Base-by-base conservation (phyloP, 2,329 filamentous ascomycete genomes). In the Seiridium unicorne region DNA sequence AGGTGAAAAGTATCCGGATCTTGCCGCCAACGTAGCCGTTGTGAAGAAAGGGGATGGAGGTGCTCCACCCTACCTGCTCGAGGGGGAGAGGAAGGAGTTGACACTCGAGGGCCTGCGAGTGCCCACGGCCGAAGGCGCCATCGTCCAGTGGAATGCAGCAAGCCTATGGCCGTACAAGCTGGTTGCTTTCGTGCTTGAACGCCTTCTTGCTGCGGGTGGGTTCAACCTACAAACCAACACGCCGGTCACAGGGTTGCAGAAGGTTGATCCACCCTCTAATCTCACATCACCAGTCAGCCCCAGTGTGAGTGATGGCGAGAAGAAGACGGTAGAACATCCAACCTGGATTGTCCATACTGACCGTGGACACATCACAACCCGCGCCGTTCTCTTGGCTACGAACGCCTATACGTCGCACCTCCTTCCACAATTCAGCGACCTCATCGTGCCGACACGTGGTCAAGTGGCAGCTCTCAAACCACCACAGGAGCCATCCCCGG, bases 111-210 rank as follows among this genome's bases (percentile, higher is more conserved):
- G 75, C 40, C 79, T 90, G 32, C 78, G 86, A 3, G 74, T 89
- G 1, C 81, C 83, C 0, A 72, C 73, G 6, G 88, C 86, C 5
- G 70, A 81, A 6, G 91, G 88, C 2, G 89, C 87, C 5, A 81
- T 92, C 3, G 76, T 89, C 13, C 89, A 89, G 62, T 77, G 78
- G 46, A 77, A 84, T 47, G 90, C 91, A 0, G 90, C 87, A 0
- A 86, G 86, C 65, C 71, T 92, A 51, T 93, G 90, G 90, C 92
- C 92, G 0, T 96, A 96, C 74, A 96, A 95, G 75, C 83, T 96
- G 18, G 87, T 96, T 2, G 79, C 86, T 1, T 89, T 87, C 74
- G 80, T 93, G 0, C 76, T 96, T 1, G 85, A 91, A 69, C 73
- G 77, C 7, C 80, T 91, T 0, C 68, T 85, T 1, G 63, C 64